A percentile compares a stretch with the other conserved stretches of the same genome.
phyloP scores from a whole-genome alignment of 106 monocot genomes.

The Agapanthus africanus region DNA sequence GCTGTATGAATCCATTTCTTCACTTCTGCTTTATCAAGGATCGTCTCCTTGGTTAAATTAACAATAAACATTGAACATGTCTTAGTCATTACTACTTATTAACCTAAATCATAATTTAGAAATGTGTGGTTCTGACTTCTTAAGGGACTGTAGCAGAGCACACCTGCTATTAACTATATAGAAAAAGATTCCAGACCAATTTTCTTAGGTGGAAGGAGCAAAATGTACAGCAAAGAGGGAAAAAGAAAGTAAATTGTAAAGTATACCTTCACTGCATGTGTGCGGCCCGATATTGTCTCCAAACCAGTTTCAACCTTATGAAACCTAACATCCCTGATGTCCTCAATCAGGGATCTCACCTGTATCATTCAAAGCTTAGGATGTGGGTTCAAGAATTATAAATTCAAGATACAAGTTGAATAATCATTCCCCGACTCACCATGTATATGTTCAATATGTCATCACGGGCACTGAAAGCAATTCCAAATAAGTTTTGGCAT shows the following conservation, averaged over 20 bases:
- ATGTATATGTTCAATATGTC: slow-evolving; percentile 81
- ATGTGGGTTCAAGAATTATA: slow-evolving; percentile 5
- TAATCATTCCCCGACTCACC: slow-evolving; percentile 33
- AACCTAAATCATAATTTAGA: no score
- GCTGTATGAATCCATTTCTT: no score
- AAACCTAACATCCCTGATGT: slow-evolving; percentile 90
- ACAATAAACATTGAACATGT: no score
- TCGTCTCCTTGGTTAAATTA: no score
- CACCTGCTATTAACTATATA: no score
- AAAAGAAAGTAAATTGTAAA: neutral
- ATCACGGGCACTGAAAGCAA: slow-evolving; percentile 64
- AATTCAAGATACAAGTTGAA: neutral
- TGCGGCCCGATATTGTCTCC: slow-evolving; percentile 87
- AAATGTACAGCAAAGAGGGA: no score
- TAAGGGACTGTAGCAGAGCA: no score
- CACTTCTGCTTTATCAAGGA: no score
- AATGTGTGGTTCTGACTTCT: no score
- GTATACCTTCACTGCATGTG: slow-evolving; percentile 88
- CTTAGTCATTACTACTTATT: no score
- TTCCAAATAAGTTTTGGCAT: slow-evolving; percentile 13
- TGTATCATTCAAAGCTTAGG: slow-evolving; percentile 15
- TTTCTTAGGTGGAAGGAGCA: no score
- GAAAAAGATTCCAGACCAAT: no score
- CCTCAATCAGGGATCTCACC: slow-evolving; percentile 96
- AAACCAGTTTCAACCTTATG: slow-evolving; percentile 94